phyloP scores from a whole-genome alignment of 1,139 yeast species.

The Cylindricascospora bacillispora region DNA sequence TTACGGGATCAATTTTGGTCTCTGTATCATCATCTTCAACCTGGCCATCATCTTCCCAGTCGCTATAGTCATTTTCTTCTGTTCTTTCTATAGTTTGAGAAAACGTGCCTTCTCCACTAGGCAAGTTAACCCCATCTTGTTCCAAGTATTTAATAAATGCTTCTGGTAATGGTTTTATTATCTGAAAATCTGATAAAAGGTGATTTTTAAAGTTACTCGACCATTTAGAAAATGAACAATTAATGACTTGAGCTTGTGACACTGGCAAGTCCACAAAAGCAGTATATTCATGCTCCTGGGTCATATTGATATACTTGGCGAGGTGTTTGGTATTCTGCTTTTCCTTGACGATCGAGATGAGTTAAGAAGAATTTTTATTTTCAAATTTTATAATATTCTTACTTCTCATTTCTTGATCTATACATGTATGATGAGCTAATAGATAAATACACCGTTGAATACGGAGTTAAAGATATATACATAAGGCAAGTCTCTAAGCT shows the following conservation, averaged over 20 bases:
- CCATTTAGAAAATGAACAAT: slow-evolving; percentile 72
- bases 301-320: too few species aligned
- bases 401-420: too few species aligned
- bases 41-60: slow-evolving; percentile 42
- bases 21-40: slow-evolving; percentile 24
- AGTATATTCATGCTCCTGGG: slow-evolving; percentile 10
- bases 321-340: too few species aligned
- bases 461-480: too few species aligned
- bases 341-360: too few species aligned
- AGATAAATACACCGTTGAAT: too few species aligned
- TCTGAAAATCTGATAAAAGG: slow-evolving; percentile 38
- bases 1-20: slow-evolving; percentile 31
- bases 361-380: too few species aligned
- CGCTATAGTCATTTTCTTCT: slow-evolving; percentile 57
- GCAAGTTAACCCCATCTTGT: slow-evolving; percentile 66
- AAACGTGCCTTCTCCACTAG: slow-evolving; percentile 27
- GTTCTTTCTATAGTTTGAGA: slow-evolving; percentile 30
- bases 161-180: slow-evolving; percentile 54
- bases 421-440: too few species aligned
- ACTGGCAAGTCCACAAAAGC: slow-evolving; percentile 30
- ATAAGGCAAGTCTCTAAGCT: too few species aligned
- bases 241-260: slow-evolving; percentile 39
- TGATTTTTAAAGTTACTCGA: slow-evolving; percentile 39
- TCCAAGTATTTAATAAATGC: slow-evolving; percentile 57
- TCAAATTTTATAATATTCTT: too few species aligned